phyloP scores from a whole-genome alignment of 2,329 filamentous ascomycete species.

The Fusarium hostae region DNA sequence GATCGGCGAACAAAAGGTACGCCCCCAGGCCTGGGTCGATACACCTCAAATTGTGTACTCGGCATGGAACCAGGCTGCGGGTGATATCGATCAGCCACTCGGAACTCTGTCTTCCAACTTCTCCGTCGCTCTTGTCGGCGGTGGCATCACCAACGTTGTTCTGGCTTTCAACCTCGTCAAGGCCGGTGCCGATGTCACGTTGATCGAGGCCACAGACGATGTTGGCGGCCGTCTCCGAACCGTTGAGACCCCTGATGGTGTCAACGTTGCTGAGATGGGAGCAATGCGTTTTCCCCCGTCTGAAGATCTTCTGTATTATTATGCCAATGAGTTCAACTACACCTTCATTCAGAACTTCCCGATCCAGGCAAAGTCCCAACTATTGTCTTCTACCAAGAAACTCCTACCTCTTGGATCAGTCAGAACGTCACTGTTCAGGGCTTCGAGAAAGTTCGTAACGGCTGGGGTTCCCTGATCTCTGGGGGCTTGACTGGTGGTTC shows the following conservation, averaged over 20 bases:
- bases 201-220: background rate
- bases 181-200: background rate
- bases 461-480: background rate
- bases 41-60: background rate
- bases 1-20: background rate
- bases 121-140: background rate
- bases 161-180: background rate
- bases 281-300: background rate
- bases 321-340: background rate
- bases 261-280: background rate
- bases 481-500: background rate
- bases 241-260: background rate
- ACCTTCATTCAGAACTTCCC: background rate
- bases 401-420: background rate
- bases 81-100: background rate
- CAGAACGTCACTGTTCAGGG: background rate
- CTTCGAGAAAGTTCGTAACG: background rate
- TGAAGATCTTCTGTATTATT: background rate
- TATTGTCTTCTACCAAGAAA: background rate
- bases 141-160: background rate
- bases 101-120: background rate
- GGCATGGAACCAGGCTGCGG: background rate
- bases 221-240: background rate
- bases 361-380: background rate
- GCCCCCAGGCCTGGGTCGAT: background rate